These are phyloP conservation scores for Schwanniomyces occidentalis DNA, from an alignment of 805 yeast species.

Conservation along the genomic window DNA sequence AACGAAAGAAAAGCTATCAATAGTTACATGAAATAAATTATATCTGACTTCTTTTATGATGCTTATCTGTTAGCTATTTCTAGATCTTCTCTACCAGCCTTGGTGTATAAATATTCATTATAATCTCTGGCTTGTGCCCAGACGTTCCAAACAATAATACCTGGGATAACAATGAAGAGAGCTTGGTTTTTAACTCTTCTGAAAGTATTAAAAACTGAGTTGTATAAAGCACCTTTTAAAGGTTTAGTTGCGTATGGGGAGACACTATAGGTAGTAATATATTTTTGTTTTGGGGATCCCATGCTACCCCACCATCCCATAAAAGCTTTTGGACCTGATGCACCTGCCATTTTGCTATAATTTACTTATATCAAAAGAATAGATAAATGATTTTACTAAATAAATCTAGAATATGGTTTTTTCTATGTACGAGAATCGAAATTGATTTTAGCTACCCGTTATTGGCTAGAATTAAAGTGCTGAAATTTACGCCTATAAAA, in stretches of 20 bases:
- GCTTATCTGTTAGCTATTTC: conserved; percentile 61
- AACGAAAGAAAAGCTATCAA: no score
- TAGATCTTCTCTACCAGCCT: conserved; percentile 95
- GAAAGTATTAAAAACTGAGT: conserved; percentile 86
- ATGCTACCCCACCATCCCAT: conserved; percentile 98
- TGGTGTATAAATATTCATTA: conserved; percentile 92
- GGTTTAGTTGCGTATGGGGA: conserved; percentile 95
- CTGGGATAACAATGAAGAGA: conserved; percentile 76
- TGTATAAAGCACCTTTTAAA: conserved; percentile 80
- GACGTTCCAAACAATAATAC: conserved; percentile 75
- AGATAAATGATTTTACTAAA: conserved; percentile 1
- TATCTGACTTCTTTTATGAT: no score
- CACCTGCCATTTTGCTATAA: conserved; percentile 33
- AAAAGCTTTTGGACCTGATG: conserved; percentile 61
- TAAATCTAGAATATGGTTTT: not conserved
- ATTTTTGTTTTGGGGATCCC: conserved; percentile 86
- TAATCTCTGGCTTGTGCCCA: conserved; percentile 88
- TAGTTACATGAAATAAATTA: no score
- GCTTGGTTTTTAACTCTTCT: conserved; percentile 91
- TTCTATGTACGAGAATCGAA: not conserved
- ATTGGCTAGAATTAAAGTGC: conserved; percentile 1
- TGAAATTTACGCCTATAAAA: conserved; percentile 1
- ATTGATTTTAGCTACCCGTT: not conserved
- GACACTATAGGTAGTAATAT: conserved; percentile 83
- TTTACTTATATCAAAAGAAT: no score